Evolutionary conservation across 2,329 filamentous ascomycete genomes (phyloP).

Genomic region (Fusarium denticulatum): DNA sequence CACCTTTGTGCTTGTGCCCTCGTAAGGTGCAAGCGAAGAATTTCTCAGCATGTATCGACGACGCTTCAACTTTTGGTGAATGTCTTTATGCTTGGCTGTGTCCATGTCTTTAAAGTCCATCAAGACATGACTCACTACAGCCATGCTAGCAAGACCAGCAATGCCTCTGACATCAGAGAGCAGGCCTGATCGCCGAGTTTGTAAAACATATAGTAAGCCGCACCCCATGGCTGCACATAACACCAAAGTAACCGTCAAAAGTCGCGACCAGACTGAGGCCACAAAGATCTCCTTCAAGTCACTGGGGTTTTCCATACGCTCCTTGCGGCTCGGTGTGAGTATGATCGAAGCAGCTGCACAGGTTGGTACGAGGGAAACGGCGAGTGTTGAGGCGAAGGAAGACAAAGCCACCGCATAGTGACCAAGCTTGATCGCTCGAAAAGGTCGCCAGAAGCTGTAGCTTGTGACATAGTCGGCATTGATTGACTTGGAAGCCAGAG

Average conservation of each 20-base stretch:
- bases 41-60: constrained; percentile 76
- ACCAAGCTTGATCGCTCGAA: constrained; percentile 68
- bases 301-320: constrained; percentile 54
- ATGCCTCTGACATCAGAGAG: constrained; percentile 76
- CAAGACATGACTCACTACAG: constrained; percentile 76
- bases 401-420: constrained; percentile 77
- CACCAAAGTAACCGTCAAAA: constrained; percentile 65
- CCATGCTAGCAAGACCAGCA: constrained; percentile 79
- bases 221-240: constrained; percentile 68
- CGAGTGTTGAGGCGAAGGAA: constrained; percentile 71
- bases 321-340: constrained; percentile 62
- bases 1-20: constrained; percentile 55
- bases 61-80: constrained; percentile 73
- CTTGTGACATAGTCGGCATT: constrained; percentile 80
- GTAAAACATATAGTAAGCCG: constrained; percentile 68
- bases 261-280: constrained; percentile 67
- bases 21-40: constrained; percentile 74
- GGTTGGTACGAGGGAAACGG: constrained; percentile 75
- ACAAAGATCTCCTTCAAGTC: constrained; percentile 65
- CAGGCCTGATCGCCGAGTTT: constrained; percentile 71
- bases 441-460: constrained; percentile 71
- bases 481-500: constrained; percentile 71
- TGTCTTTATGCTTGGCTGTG: constrained; percentile 70
- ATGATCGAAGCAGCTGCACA: constrained; percentile 71
- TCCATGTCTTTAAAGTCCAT: constrained; percentile 80